These are phyloP conservation scores for Skeletonema potamos DNA, from an alignment of 108 stramenopile species.

Conservation along the genomic window DNA sequence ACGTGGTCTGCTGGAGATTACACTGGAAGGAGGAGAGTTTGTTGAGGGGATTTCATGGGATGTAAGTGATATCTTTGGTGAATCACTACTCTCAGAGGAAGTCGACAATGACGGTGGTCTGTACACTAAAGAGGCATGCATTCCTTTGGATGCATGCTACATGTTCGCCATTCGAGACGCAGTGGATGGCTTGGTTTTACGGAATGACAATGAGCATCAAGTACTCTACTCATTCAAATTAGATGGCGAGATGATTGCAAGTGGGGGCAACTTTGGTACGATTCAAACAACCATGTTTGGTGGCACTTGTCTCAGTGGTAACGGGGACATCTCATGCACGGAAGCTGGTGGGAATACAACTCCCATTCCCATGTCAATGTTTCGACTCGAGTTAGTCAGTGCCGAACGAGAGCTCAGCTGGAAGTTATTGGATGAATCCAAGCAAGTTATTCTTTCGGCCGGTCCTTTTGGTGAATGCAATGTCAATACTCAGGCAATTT, in stretches of 20 bases:
- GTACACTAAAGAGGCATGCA: constrained; percentile 4
- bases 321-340: constrained; percentile 23
- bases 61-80: constrained; percentile 24
- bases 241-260: constrained; percentile 12
- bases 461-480: constrained; percentile 35
- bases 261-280: constrained; percentile 11
- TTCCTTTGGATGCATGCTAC: constrained; percentile 18
- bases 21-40: constrained; percentile 30
- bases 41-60: constrained; percentile 19
- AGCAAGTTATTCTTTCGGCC: constrained; percentile 18
- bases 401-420: constrained; percentile 10
- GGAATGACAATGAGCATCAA: not conserved
- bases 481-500: constrained; percentile 30
- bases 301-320: constrained; percentile 4
- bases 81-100: constrained; percentile 4
- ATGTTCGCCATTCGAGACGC: constrained; percentile 23
- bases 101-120: constrained; percentile 4
- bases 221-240: constrained; percentile 21
- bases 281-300: constrained; percentile 32
- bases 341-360: not conserved
- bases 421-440: constrained; percentile 20
- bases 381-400: constrained; percentile 25
- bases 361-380: constrained; percentile 19
- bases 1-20: constrained; percentile 12
- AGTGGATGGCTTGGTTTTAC: not conserved